Conservation (phyloP, 2,329 filamentous ascomycete species). For the Coniella lustricola region DNA sequence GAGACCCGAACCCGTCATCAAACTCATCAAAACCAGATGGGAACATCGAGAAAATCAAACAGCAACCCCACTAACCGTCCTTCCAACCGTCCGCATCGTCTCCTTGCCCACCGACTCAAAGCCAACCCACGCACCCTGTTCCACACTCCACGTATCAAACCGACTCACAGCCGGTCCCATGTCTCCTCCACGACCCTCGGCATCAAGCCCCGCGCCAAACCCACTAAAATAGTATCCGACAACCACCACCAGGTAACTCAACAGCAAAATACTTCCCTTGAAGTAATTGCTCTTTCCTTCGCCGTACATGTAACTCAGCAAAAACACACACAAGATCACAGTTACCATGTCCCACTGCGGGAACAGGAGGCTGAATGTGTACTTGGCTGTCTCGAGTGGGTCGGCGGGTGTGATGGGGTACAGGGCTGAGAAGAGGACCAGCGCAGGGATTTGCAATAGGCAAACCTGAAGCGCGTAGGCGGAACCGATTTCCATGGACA, state of each 20-base stretch:
- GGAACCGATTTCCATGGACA: constrained; percentile 98
- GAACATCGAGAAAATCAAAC: no score
- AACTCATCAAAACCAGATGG: neutral
- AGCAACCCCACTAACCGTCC: constrained; percentile 32
- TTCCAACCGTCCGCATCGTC: constrained; percentile 44
- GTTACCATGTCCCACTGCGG: constrained; percentile 99
- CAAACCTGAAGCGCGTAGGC: constrained; percentile 96
- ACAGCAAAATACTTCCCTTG: constrained; percentile 90
- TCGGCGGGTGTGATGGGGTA: constrained; percentile 43
- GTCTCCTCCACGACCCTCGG: constrained; percentile 17
- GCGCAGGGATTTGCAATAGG: constrained; percentile 83
- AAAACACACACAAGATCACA: constrained; percentile 89
- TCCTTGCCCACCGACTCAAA: constrained; percentile 24
- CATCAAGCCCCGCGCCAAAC: constrained; percentile 23
- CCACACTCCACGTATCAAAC: constrained; percentile 46
- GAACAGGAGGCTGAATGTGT: constrained; percentile 83
- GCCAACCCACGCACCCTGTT: constrained; percentile 43
- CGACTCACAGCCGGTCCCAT: constrained; percentile 31
- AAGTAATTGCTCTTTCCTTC: constrained; percentile 99
- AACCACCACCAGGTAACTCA: constrained; percentile 88
- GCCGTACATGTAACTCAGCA: constrained; percentile 94
- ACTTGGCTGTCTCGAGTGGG: constrained; percentile 39
- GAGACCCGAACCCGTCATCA: neutral
- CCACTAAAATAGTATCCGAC: constrained; percentile 84
- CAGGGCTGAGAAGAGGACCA: constrained; percentile 84